Evolutionary conservation across 768 basidiomycete genomes (phyloP).

Genomic region (Pulveroboletus sp.): DNA sequence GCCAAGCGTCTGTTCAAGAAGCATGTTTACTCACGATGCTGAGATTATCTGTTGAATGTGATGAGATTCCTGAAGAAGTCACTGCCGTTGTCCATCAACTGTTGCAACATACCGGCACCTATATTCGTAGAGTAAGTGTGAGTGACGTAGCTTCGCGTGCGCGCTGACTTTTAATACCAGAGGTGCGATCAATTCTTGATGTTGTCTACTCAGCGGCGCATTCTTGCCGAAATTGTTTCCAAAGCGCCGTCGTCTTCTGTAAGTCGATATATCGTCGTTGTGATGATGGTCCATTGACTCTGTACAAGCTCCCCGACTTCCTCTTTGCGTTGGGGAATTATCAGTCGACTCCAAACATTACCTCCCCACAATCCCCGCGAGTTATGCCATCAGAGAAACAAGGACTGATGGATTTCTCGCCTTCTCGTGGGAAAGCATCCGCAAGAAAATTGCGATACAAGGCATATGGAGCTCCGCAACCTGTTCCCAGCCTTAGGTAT

Average conservation of each 20-base stretch:
- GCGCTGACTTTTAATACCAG: conserved; percentile 34
- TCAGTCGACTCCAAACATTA: conserved; percentile 10
- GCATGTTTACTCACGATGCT: conserved; percentile 69
- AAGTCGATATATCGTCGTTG: conserved; percentile 18
- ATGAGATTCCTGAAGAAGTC: conserved; percentile 46
- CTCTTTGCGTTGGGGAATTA: conserved; percentile 44
- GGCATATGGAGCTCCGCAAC: conserved; percentile 62
- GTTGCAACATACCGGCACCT: conserved; percentile 41
- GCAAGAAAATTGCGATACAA: conserved; percentile 57
- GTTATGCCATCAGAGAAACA: conserved; percentile 12
- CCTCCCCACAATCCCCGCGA: conserved; percentile 7
- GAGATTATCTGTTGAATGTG: conserved; percentile 56
- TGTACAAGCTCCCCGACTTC: conserved; percentile 66
- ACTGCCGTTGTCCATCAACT: conserved; percentile 39
- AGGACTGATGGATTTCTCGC: conserved; percentile 12
- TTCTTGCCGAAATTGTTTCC: conserved; percentile 44
- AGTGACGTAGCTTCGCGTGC: background rate
- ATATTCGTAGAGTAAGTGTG: conserved; percentile 52
- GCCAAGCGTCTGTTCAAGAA: conserved; percentile 66
- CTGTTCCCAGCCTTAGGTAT: conserved; percentile 41
- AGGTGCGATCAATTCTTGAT: conserved; percentile 66
- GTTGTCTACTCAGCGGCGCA: conserved; percentile 40
- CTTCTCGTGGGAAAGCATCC: conserved; percentile 28
- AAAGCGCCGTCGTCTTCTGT: conserved; percentile 56
- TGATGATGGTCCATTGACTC: conserved; percentile 4